Evolutionary conservation across 495 filamentous ascomycete genomes (phyloP), one percentile per base, ranked within the genome.

Genomic region (Achaetomiella virescens): DNA sequence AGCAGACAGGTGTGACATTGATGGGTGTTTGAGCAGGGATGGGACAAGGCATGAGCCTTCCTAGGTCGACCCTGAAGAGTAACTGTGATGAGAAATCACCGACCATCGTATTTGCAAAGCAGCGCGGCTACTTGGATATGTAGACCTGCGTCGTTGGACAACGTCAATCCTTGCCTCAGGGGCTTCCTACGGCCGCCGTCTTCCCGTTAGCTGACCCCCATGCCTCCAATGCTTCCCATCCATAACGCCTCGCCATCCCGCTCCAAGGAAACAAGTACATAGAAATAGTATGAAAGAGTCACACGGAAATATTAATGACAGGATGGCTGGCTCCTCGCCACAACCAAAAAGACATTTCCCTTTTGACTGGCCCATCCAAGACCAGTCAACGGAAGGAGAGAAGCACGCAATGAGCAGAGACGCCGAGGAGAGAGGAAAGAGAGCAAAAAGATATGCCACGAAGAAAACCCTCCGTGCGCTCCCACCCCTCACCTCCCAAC

Each of bases 241-340:
- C 21, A 15, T 5, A 46, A 54, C 52, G 52, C 52, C 52, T 45
- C 52, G 52, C 52, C 44, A 15, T 37, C 42, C 50, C 52, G 52
- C 29, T 46, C n/a, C 22, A 35, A 25, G 20, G n/a, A 38, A 46
- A 27, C 11, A 10, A n/a, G 11, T 40, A 42, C 18, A 8, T n/a
- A 52, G 38, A 44, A 53, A 53, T 22, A 31, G 20, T 35, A 38
- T 35, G 48, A 36, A 15, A 53, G 27, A 31, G 25, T 6, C 15
- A n/a, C 45, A 54, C 12, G 11, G 41, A 38, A 46, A 54, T 46
- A 54, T 27, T 53, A 36, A 41, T 25, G 41, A 22, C 14, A 33
- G 21, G 7, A 6, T 8, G 35, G n/a, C 64, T 96, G 91, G 85
- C 66, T 95, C 62, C 95, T 93, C 63, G 90, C 92, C 54, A 37